Base-by-base conservation (phyloP, 2,329 filamentous ascomycete genomes). In the Venturia nashicola region DNA sequence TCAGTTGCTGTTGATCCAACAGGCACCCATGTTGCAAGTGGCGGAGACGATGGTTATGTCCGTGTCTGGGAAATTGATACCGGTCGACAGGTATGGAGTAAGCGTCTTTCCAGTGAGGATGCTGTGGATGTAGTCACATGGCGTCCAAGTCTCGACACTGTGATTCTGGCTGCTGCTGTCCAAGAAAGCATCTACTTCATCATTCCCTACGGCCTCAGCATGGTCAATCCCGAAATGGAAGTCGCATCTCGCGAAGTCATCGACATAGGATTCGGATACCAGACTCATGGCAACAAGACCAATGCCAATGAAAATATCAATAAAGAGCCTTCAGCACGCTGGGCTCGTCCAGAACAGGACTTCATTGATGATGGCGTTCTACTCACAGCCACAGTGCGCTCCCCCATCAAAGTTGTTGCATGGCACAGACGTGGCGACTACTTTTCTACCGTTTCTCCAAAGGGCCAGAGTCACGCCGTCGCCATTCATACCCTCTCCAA, bases 371-470 rank as follows among this genome's bases (percentile, higher is more conserved):
- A 87, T 65, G 89, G 92, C 59, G 88, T 97, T 2, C 81, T 92
- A 48, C 83, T 95, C 65, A 88, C 90, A 71, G 84, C 90, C 64
- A 91, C 90, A 7, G 87, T 97, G 14, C 85, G 89, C 67, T 85
- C 89, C 61, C 82, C 86, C 1, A 85, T 96, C 72, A 97, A 96
- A 78, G 87, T 90, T 16, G 86, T 99, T 70, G 88, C 86, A 73
- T 99, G 93, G 91, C 95, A 99, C 76, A 84, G 93, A 65, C 86
- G 90, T 66, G 94, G 94, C 69, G 93, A 97, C 74, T 97, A 97
- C 78, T 88, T 99, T 71, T 88, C 90, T 68, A 95, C 92, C 0
- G 91, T 97, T 27, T 95, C 91, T 61, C 91, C 94, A 0, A 82
- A 83, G 14, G 89, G 89, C 40, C 86, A 89, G 72, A 83, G 84